A percentile compares a stretch with the other conserved stretches of the same genome.
phyloP scores from a whole-genome alignment of 176 grass and related monocot genomes.

The Rhynchospora pubera region DNA sequence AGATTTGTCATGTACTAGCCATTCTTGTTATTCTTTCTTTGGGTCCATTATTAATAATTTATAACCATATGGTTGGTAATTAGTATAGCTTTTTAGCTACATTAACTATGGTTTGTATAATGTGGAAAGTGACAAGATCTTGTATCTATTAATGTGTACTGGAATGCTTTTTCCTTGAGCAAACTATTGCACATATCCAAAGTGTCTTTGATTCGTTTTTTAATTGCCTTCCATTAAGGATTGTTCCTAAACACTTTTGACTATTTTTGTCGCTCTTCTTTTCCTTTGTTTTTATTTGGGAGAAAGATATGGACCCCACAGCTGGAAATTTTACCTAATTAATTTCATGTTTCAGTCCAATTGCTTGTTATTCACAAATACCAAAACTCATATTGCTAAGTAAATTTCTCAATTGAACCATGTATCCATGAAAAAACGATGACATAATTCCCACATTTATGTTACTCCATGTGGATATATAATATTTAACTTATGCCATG shows the following conservation, averaged over 20 bases:
- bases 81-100: neutral
- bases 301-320: slow-evolving; percentile 7
- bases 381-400: neutral
- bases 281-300: neutral
- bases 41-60: slow-evolving; percentile 11
- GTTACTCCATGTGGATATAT: neutral
- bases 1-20: neutral
- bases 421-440: neutral
- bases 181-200: neutral
- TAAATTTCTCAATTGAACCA: neutral
- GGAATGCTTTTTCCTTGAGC: slow-evolving; percentile 3
- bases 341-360: neutral
- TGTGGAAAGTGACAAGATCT: slow-evolving; percentile 6
- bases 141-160: slow-evolving; percentile 11
- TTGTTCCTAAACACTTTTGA: neutral
- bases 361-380: neutral
- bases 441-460: neutral
- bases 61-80: slow-evolving; percentile 2
- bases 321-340: neutral
- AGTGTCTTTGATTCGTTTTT: neutral
- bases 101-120: slow-evolving; percentile 12
- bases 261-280: neutral
- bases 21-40: neutral
- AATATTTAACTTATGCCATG: neutral
- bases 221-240: neutral